Conservation (phyloP, 2,329 filamentous ascomycete species). For the Phyllosticta citrichinensis region DNA sequence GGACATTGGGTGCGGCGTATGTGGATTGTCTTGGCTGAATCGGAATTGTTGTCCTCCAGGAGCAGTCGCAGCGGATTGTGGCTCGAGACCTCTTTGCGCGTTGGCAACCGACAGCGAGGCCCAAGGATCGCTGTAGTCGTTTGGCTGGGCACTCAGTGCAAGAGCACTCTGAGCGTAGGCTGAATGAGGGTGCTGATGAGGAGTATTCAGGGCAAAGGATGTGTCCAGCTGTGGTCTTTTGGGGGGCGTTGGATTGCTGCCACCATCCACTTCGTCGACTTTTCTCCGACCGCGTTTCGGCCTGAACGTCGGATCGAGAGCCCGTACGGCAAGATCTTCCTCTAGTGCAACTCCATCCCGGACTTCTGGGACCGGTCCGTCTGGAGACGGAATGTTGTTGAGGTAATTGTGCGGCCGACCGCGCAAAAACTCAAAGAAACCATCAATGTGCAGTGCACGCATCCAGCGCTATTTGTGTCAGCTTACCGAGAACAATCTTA, state of each 20-base stretch:
- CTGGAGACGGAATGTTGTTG: constrained; percentile 58
- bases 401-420: constrained; percentile 72
- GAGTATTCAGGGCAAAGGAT: constrained; percentile 27
- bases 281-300: constrained; percentile 54
- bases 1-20: constrained; percentile 65
- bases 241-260: constrained; percentile 40
- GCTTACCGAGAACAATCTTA: neutral
- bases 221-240: constrained; percentile 56
- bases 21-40: constrained; percentile 51
- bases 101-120: constrained; percentile 29
- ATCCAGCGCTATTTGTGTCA: constrained; percentile 64
- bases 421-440: constrained; percentile 85
- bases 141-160: constrained; percentile 45
- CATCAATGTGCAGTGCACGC: constrained; percentile 90
- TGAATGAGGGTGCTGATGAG: constrained; percentile 31
- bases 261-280: constrained; percentile 45
- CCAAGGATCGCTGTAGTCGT: constrained; percentile 42
- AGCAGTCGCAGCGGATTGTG: constrained; percentile 34
- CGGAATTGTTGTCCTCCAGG: constrained; percentile 31
- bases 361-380: constrained; percentile 52
- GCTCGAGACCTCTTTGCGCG: constrained; percentile 21
- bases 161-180: constrained; percentile 43
- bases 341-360: constrained; percentile 77
- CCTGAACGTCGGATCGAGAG: constrained; percentile 65
- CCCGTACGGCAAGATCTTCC: constrained; percentile 79